phyloP scores from a whole-genome alignment of 805 yeast species.

The Priceomyces fermenticarens region DNA sequence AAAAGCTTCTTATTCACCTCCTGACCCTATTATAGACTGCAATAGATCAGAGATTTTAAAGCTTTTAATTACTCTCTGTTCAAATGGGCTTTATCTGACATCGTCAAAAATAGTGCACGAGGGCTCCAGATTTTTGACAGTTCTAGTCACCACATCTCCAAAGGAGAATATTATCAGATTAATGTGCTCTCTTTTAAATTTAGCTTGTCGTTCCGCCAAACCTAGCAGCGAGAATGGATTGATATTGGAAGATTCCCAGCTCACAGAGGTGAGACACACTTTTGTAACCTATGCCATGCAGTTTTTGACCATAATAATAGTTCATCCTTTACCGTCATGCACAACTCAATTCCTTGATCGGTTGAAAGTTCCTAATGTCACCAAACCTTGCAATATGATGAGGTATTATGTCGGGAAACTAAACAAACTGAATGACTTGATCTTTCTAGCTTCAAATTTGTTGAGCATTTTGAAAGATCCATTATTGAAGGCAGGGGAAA shows the following conservation, averaged over 20 bases:
- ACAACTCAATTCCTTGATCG: slow-evolving; percentile 34
- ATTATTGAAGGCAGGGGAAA: slow-evolving; percentile 24
- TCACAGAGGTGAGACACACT: slow-evolving; percentile 42
- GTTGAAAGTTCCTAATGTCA: slow-evolving; percentile 21
- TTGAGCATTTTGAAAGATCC: slow-evolving; percentile 48
- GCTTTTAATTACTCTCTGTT: slow-evolving; percentile 56
- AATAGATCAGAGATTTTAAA: slow-evolving; percentile 68
- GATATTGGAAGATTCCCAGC: slow-evolving; percentile 21
- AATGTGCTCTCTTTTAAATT: slow-evolving; percentile 70
- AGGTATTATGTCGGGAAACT: slow-evolving; percentile 52
- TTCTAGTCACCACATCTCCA: slow-evolving; percentile 49
- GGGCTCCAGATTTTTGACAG: slow-evolving; percentile 64
- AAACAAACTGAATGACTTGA: slow-evolving; percentile 53
- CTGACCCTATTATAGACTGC: slow-evolving; percentile 44
- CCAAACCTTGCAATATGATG: slow-evolving; percentile 45
- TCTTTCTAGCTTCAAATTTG: slow-evolving; percentile 46
- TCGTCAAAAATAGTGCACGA: slow-evolving; percentile 38
- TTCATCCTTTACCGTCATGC: slow-evolving; percentile 56
- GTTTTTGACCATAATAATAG: slow-evolving; percentile 55
- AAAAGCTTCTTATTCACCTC: slow-evolving; percentile 22
- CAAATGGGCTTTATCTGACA: slow-evolving; percentile 55
- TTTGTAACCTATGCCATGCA: slow-evolving; percentile 59
- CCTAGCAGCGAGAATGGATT: slow-evolving; percentile 44
- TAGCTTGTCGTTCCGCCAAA: slow-evolving; percentile 50
- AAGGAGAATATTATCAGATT: slow-evolving; percentile 47